Conservation (phyloP, 176 grass and related monocot genomes). For the Triticum turgidum region DNA sequence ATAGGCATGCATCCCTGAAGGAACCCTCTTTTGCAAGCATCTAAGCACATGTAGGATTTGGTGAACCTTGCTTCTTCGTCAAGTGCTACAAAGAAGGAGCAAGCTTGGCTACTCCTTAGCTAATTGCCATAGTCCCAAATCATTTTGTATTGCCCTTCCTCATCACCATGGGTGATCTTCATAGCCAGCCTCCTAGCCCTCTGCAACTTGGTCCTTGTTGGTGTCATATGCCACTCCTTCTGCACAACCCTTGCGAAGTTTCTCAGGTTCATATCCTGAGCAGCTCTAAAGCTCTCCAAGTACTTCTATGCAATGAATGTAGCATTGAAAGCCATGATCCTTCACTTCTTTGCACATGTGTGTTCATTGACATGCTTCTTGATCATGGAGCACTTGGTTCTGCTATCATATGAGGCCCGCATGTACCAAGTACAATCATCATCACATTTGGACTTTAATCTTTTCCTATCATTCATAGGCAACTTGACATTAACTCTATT, state of each 20-base stretch:
- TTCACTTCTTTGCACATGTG: neutral
- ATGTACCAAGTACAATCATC: neutral
- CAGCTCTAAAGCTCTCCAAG: neutral
- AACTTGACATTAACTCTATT: neutral
- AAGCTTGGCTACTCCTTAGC: neutral
- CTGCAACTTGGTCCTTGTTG: neutral
- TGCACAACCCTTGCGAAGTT: neutral
- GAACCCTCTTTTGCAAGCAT: neutral
- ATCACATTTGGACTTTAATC: neutral
- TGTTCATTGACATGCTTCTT: neutral
- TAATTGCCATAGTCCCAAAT: neutral
- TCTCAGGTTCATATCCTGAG: neutral
- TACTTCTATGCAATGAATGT: neutral
- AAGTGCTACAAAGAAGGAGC: neutral
- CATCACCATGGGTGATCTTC: neutral
- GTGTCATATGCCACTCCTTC: neutral
- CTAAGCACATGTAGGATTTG: neutral
- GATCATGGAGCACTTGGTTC: neutral
- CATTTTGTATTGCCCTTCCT: neutral
- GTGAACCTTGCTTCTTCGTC: neutral
- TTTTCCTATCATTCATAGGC: neutral
- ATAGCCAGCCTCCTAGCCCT: neutral
- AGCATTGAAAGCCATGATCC: neutral
- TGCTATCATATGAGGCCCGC: neutral
- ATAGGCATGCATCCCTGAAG: neutral